phyloP scores from a whole-genome alignment of 306 rosid species.

The Dalbergia cultrata region DNA sequence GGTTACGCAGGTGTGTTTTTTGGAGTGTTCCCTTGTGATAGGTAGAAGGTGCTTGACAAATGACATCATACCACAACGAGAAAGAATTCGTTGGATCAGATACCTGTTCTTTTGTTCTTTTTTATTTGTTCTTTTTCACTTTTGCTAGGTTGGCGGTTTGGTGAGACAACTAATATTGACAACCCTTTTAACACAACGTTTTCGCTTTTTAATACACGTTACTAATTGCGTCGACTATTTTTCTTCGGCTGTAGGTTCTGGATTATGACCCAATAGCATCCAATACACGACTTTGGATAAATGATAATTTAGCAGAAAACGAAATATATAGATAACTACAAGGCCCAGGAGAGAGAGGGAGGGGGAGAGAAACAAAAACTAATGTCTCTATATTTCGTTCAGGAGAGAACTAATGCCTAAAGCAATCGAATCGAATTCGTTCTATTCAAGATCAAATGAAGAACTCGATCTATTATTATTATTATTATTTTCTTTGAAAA shows the following conservation, averaged over 20 bases:
- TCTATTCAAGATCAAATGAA: too few relatives aligned
- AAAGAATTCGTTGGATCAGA: slow-evolving; percentile 38
- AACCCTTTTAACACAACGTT: slow-evolving; percentile 33
- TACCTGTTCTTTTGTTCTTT: slow-evolving; percentile 5
- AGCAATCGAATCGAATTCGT: too few relatives aligned
- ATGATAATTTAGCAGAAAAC: not conserved
- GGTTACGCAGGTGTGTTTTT: slow-evolving; percentile 3
- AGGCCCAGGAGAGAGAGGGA: not conserved
- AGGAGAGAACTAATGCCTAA: too few relatives aligned
- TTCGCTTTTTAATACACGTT: slow-evolving; percentile 26
- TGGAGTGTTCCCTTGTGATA: slow-evolving; percentile 10
- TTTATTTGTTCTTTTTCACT: not conserved
- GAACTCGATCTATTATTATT: too few relatives aligned
- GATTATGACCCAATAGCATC: slow-evolving; percentile 45
- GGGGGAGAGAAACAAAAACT: too few relatives aligned
- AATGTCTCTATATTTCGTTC: too few relatives aligned
- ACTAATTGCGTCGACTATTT: slow-evolving; percentile 6
- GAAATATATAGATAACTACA: not conserved
- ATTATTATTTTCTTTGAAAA: too few relatives aligned
- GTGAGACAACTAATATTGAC: slow-evolving; percentile 37
- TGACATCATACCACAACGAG: slow-evolving; percentile 31
- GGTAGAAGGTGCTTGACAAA: slow-evolving; percentile 36
- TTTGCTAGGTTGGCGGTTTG: slow-evolving; percentile 37
- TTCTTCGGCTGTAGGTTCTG: slow-evolving; percentile 21
- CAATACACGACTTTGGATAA: not conserved